Conservation (phyloP, 805 yeast genomes). For the Saccharomycopsis sp. region DNA sequence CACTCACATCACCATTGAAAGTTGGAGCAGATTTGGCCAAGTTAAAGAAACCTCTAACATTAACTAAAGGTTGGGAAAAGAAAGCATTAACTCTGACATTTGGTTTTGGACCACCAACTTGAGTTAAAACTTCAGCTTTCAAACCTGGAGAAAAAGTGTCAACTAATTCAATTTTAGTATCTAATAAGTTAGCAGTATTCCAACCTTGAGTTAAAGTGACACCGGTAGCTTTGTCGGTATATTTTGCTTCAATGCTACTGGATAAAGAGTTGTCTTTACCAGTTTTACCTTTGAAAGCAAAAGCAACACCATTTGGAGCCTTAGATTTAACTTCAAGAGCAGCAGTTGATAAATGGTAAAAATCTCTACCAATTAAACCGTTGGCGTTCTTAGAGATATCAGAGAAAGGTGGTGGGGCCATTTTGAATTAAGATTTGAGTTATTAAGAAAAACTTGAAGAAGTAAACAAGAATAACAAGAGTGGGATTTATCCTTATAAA, state of each 20-base stretch:
- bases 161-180: constrained; percentile 86
- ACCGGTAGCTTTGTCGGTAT: constrained; percentile 86
- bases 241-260: constrained; percentile 85
- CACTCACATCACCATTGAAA: constrained; percentile 88
- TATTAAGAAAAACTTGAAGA: too few species aligned
- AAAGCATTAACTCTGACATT: constrained; percentile 82
- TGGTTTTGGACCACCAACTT: constrained; percentile 66
- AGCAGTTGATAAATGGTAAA: constrained; percentile 85
- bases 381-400: constrained; percentile 90
- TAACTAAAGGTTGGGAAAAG: constrained; percentile 87
- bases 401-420: constrained; percentile 88
- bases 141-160: constrained; percentile 93
- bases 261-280: constrained; percentile 73
- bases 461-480: too few species aligned
- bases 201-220: constrained; percentile 94
- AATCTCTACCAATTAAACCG: constrained; percentile 82
- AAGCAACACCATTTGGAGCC: constrained; percentile 94
- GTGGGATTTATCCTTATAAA: too few species aligned
- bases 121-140: constrained; percentile 83
- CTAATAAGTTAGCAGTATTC: constrained; percentile 87
- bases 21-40: constrained; percentile 91
- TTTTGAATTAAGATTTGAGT: too few species aligned
- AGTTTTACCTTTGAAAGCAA: constrained; percentile 87
- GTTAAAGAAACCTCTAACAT: constrained; percentile 92
- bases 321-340: constrained; percentile 81